These are phyloP conservation scores for Lasiosphaeria miniovina DNA, from an alignment of 495 filamentous ascomycete species.

Conservation along the genomic window DNA sequence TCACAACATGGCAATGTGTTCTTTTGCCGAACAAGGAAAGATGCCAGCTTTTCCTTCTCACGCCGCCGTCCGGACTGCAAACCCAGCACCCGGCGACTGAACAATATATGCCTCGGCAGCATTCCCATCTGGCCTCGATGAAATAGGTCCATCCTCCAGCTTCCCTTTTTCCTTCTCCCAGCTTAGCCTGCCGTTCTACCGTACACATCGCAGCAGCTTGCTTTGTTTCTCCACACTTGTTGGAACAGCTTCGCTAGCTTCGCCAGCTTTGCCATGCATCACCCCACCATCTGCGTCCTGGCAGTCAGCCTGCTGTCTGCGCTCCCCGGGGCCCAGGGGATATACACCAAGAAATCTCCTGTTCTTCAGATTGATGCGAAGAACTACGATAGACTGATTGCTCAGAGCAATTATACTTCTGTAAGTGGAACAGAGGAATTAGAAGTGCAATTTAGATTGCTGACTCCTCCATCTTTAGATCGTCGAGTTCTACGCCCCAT, in stretches of 20 bases:
- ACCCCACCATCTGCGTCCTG: constrained; percentile 43
- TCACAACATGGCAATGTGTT: constrained; percentile 33
- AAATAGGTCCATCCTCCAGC: constrained; percentile 5
- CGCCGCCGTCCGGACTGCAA: not conserved
- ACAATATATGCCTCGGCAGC: constrained; percentile 7
- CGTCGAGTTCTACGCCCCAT: constrained; percentile 86
- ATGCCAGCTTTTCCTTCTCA: constrained; percentile 32
- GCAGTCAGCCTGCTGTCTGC: constrained; percentile 49
- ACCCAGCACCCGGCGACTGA: not conserved
- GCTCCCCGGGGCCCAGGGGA: constrained; percentile 58
- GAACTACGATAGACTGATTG: constrained; percentile 79
- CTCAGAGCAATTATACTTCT: constrained; percentile 85
- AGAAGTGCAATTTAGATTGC: not conserved
- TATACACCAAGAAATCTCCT: constrained; percentile 85
- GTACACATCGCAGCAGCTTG: not conserved
- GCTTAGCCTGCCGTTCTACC: not conserved
- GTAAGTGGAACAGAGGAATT: constrained; percentile 50
- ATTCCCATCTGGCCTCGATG: constrained; percentile 4
- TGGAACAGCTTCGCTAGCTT: constrained; percentile 1
- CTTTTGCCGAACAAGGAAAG: constrained; percentile 39
- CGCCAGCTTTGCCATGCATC: constrained; percentile 39
- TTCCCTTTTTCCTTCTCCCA: constrained; percentile 3
- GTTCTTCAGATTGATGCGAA: constrained; percentile 84
- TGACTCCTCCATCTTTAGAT: constrained; percentile 33
- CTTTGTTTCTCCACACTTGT: not conserved